phyloP scores from a whole-genome alignment of 257 asterid species.

The Nicotiana attenuata region DNA sequence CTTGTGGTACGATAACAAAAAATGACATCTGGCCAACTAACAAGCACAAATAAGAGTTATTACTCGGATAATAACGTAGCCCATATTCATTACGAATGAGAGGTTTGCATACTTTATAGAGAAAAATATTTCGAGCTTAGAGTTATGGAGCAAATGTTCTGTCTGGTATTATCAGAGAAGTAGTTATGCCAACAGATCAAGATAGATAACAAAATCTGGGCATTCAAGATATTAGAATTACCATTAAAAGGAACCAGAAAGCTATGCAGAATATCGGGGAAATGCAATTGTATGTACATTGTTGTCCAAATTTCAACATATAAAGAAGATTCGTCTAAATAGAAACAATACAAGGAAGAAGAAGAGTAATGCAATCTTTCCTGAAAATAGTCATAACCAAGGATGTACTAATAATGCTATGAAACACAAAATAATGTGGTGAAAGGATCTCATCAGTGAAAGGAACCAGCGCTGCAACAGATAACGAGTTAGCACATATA shows the following conservation, averaged over 20 bases:
- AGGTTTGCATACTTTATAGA: background rate
- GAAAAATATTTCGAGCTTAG: background rate
- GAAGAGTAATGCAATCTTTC: background rate
- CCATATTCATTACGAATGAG: background rate
- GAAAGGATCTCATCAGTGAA: background rate
- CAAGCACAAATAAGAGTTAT: background rate
- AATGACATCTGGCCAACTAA: background rate
- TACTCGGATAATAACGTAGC: background rate
- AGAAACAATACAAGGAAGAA: background rate
- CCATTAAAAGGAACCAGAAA: background rate
- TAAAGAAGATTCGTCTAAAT: background rate
- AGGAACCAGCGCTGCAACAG: background rate
- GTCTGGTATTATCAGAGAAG: background rate
- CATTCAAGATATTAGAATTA: background rate
- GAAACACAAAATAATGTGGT: background rate
- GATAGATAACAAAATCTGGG: background rate
- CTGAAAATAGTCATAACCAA: background rate
- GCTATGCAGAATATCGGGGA: background rate
- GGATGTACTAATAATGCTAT: background rate
- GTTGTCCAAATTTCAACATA: constrained; percentile 1
- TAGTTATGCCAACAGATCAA: background rate
- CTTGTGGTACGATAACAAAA: background rate
- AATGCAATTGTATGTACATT: background rate
- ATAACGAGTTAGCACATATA: background rate
- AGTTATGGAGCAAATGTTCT: background rate